phyloP scores from a whole-genome alignment of 2,329 filamentous ascomycete species.

The Geosmithia putterillii region DNA sequence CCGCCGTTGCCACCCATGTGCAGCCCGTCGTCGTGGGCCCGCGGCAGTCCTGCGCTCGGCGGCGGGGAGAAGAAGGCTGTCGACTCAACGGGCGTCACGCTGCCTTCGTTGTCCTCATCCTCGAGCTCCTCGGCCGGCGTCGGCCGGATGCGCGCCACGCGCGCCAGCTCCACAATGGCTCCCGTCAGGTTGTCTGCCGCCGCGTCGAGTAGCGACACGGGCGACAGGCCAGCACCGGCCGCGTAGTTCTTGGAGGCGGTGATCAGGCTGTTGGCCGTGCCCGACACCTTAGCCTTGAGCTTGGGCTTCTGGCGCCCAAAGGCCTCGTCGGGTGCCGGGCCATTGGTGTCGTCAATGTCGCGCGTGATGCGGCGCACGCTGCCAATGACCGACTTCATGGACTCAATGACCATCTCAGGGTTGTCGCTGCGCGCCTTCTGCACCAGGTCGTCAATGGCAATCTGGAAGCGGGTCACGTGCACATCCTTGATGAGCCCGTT shows the following conservation, averaged over 20 bases:
- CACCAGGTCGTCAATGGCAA: conserved; percentile 83
- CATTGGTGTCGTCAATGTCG: conserved; percentile 48
- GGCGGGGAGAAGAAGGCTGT: conserved; percentile 55
- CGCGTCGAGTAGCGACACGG: conserved; percentile 86
- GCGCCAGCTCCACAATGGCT: conserved; percentile 75
- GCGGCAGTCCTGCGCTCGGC: not conserved
- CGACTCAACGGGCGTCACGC: conserved; percentile 52
- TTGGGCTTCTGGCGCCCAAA: conserved; percentile 48
- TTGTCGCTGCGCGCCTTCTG: conserved; percentile 63
- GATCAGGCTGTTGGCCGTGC: conserved; percentile 89
- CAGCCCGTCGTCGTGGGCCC: no score
- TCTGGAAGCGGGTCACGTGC: conserved; percentile 89
- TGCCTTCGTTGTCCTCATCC: conserved; percentile 60
- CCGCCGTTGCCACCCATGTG: no score
- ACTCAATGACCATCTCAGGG: conserved; percentile 63
- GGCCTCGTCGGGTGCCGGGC: conserved; percentile 38
- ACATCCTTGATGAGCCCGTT: conserved; percentile 79
- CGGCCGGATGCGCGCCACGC: conserved; percentile 68
- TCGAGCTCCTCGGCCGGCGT: conserved; percentile 68
- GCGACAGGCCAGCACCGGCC: conserved; percentile 69
- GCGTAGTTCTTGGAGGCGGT: conserved; percentile 91
- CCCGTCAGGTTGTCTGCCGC: conserved; percentile 83
- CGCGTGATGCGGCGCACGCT: conserved; percentile 76
- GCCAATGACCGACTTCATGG: conserved; percentile 77
- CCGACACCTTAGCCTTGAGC: conserved; percentile 74